phyloP scores from a whole-genome alignment of 768 basidiomycete genomes.

The Pisolithus albus region DNA sequence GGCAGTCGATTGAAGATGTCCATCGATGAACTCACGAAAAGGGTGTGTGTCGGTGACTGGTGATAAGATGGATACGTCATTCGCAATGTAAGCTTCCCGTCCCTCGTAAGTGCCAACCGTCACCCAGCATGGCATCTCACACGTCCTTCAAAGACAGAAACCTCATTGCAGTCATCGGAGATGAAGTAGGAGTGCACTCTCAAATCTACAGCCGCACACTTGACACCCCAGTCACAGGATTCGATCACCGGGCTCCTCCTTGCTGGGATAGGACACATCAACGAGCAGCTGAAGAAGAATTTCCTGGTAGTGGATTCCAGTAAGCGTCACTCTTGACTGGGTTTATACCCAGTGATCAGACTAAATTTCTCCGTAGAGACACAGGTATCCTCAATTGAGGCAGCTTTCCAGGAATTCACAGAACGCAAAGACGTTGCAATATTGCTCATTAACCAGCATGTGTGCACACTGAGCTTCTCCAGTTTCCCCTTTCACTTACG shows the following conservation, averaged over 20 bases:
- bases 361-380: constrained; percentile 56
- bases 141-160: constrained; percentile 73
- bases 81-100: neutral
- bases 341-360: neutral
- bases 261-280: constrained; percentile 91
- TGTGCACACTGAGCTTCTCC: constrained; percentile 32
- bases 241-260: constrained; percentile 93
- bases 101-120: neutral
- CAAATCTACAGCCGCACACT: constrained; percentile 2
- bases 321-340: constrained; percentile 34
- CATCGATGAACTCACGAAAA: constrained; percentile 28
- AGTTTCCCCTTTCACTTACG: constrained; percentile 3
- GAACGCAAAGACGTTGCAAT: constrained; percentile 94
- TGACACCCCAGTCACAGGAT: constrained; percentile 50
- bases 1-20: constrained; percentile 72
- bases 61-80: neutral
- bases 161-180: constrained; percentile 92
- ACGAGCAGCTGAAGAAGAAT: constrained; percentile 92
- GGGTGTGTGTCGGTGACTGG: neutral
- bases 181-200: constrained; percentile 58
- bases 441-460: constrained; percentile 97
- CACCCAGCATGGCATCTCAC: constrained; percentile 38
- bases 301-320: constrained; percentile 93
- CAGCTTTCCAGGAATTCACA: constrained; percentile 90
- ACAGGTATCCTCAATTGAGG: constrained; percentile 82